Base-by-base conservation (phyloP, 345 rosid species). In the Bruguiera sexangula region DNA sequence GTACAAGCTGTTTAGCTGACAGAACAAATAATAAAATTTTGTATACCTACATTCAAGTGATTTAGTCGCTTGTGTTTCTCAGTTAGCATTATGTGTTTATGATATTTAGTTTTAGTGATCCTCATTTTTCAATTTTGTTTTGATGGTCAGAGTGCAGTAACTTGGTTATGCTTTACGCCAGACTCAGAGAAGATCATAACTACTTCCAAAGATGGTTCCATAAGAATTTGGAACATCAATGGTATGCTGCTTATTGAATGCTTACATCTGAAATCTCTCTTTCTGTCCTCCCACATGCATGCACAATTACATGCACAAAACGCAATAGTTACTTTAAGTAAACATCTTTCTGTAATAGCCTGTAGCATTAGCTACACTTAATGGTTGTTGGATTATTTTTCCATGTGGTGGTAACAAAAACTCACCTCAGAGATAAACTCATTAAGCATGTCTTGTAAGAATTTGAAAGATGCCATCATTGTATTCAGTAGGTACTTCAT, bases 151-250 rank as follows among this genome's bases (percentile, higher is more conserved):
- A 94, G 98, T 86, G 98, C 98, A 70, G 98, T 94, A 57, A 89
- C 96, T 76, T 92, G 98, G 91, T 79, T 95, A 67, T 90, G 96
- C 87, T 95, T 95, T 59, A 66, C 87, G 66, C 91, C 93, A 30
- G 82, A 85, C 89, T 92, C 99, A 0, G 99, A 92, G 82, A 82
- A 85, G 84, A 84, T 95, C 71, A 83, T 95, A 70, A 92, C 99
- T 13, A 88, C 96, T 68, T 95, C 98, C 34, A 95, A 95, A 86
- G 99, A 95, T 76, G 96, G 94, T 46, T 67, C 99, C 0, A 80
- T 95, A 18, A 84, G 94, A 83, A 78, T 86, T 73, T 95, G 99
- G 99, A 95, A 95, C 80, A 95, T 95, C 73, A 90, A 92, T 66
- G 98, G 99, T 95, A 78, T 30, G 71, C 7, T 19, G 5, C 50